Evolutionary conservation across 1,284 basidiomycete species (phyloP).

Genomic region (Tetrapyrgos nigripes): DNA sequence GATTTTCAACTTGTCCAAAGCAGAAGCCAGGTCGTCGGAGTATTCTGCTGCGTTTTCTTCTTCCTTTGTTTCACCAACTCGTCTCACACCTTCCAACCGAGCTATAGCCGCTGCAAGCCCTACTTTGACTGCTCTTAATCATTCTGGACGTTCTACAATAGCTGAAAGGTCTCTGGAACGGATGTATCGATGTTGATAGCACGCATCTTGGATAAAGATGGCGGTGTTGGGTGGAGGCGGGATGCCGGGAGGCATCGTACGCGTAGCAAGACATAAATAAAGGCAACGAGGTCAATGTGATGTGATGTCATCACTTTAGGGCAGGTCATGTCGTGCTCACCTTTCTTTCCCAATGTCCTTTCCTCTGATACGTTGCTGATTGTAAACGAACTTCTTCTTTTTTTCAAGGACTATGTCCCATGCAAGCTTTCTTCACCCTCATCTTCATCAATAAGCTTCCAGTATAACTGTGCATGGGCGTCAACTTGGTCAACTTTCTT

Average conservation of each 20-base stretch:
- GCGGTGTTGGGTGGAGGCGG: slow-evolving; percentile 12
- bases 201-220: slow-evolving; percentile 69
- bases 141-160: slow-evolving; percentile 89
- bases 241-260: background rate
- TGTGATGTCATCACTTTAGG: too few relatives aligned
- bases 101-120: slow-evolving; percentile 83
- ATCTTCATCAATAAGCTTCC: too few relatives aligned
- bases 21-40: slow-evolving; percentile 58
- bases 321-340: too few relatives aligned
- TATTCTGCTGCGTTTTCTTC: slow-evolving; percentile 19
- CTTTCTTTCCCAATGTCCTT: too few relatives aligned
- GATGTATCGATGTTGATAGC: slow-evolving; percentile 79
- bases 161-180: slow-evolving; percentile 74
- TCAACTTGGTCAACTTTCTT: too few relatives aligned
- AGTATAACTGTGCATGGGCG: too few relatives aligned
- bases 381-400: too few relatives aligned
- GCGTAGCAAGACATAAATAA: too few relatives aligned
- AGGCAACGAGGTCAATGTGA: too few relatives aligned
- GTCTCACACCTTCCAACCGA: slow-evolving; percentile 60
- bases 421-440: too few relatives aligned
- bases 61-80: background rate
- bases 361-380: too few relatives aligned
- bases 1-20: slow-evolving; percentile 65
- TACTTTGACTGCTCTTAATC: slow-evolving; percentile 81
- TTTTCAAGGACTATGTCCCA: too few relatives aligned